Conservation (phyloP, 2,329 filamentous ascomycete genomes). For the Exophiala phaeomuriformis region DNA sequence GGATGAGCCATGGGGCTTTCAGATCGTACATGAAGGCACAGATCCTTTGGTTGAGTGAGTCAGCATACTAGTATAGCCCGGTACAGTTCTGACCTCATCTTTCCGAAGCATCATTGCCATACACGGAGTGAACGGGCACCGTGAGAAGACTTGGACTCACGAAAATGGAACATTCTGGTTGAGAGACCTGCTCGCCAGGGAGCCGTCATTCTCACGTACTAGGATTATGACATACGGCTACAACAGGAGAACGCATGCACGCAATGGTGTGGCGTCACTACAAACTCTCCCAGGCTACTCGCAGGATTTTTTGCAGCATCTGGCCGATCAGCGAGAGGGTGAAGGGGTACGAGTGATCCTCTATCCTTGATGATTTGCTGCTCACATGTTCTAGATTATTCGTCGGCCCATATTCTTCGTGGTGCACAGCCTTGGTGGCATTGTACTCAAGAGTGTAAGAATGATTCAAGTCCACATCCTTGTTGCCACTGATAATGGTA, state of each 20-base stretch:
- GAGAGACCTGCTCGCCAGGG: slow-evolving; percentile 28
- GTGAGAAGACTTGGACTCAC: slow-evolving; percentile 27
- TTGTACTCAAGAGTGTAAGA: background rate
- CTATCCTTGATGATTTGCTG: background rate
- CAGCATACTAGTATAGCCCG: background rate
- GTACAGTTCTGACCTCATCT: background rate
- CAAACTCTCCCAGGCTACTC: background rate
- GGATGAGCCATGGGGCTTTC: too few species aligned
- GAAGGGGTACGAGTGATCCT: background rate
- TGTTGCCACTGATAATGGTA: background rate
- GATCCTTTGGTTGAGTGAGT: background rate
- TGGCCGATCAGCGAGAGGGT: background rate
- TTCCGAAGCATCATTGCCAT: slow-evolving; percentile 28
- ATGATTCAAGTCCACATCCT: background rate
- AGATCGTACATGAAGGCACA: background rate
- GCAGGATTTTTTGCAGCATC: background rate
- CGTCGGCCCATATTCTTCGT: background rate
- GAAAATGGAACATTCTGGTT: slow-evolving; percentile 26
- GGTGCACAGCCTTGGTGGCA: background rate
- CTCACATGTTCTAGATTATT: background rate
- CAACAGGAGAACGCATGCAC: background rate
- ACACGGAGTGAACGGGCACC: slow-evolving; percentile 29
- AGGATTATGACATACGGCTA: background rate
- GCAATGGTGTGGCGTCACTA: background rate
- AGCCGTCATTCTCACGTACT: slow-evolving; percentile 27